Percentiles rank a stretch among this genome's conserved stretches.
Conservation (phyloP, 805 yeast species). For the Babjeviella inositovora region DNA sequence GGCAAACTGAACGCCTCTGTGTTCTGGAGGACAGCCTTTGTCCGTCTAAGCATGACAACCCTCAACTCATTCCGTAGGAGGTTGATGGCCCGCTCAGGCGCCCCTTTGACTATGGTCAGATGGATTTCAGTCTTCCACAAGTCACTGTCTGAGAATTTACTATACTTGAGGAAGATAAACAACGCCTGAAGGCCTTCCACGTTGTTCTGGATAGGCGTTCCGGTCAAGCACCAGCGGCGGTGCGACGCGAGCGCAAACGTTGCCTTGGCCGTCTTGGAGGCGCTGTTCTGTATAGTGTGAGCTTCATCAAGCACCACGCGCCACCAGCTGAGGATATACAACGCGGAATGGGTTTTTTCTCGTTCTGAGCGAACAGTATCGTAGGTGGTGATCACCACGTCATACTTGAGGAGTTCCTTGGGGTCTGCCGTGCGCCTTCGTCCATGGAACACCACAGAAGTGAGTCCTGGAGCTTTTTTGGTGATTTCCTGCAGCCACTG, state of each 20-base stretch:
- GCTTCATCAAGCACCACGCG: slow-evolving; percentile 55
- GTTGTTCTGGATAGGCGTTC: slow-evolving; percentile 49
- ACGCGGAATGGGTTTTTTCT: slow-evolving; percentile 6
- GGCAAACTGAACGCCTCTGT: slow-evolving; percentile 8
- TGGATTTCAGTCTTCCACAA: slow-evolving; percentile 15
- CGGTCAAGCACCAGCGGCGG: slow-evolving; percentile 44
- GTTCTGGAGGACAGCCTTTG: slow-evolving; percentile 16
- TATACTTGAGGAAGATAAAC: slow-evolving; percentile 14
- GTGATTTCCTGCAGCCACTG: slow-evolving; percentile 23
- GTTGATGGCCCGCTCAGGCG: slow-evolving; percentile 18
- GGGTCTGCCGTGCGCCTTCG: slow-evolving; percentile 4
- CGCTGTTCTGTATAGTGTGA: slow-evolving; percentile 37
- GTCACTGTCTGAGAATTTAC: slow-evolving; percentile 4
- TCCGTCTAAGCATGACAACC: slow-evolving; percentile 25
- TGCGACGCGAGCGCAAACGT: slow-evolving; percentile 19
- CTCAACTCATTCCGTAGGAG: slow-evolving; percentile 8
- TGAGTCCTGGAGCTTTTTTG: slow-evolving; percentile 15
- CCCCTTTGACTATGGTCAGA: slow-evolving; percentile 16
- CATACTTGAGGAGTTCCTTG: slow-evolving; percentile 7
- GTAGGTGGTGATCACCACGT: slow-evolving; percentile 17
- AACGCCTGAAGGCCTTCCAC: slow-evolving; percentile 36
- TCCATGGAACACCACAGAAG: slow-evolving; percentile 13
- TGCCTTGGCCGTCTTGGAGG: slow-evolving; percentile 27
- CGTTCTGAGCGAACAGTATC: slow-evolving; percentile 7
- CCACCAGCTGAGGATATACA: slow-evolving; percentile 17